Percentiles rank a stretch among this genome's conserved stretches.
These are phyloP conservation scores for Endocarpon pusillum DNA, from an alignment of 495 filamentous ascomycete species.

Conservation along the genomic window DNA sequence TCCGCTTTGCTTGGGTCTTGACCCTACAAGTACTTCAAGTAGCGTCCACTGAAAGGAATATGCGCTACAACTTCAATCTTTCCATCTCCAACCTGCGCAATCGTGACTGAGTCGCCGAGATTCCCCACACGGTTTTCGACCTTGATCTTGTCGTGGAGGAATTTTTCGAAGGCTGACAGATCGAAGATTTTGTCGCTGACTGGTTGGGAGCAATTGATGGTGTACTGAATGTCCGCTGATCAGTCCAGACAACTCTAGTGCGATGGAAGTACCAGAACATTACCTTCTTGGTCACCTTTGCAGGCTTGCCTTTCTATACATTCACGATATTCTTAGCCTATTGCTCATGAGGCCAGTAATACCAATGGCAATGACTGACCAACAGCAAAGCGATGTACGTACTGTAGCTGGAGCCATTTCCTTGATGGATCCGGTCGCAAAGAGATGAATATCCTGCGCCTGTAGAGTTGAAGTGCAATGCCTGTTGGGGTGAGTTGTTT, in stretches of 20 bases:
- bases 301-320: conserved; percentile 50
- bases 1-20: background rate
- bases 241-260: background rate
- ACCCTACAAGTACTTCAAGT: conserved; percentile 98
- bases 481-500: no score
- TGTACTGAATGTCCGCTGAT: conserved; percentile 41
- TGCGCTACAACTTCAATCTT: conserved; percentile 97
- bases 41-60: conserved; percentile 93
- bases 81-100: conserved; percentile 79
- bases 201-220: conserved; percentile 97
- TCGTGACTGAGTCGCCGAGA: conserved; percentile 83
- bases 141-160: conserved; percentile 99
- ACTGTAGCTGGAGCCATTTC: conserved; percentile 44
- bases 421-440: conserved; percentile 28
- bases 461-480: conserved; percentile 18
- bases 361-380: conserved; percentile 39
- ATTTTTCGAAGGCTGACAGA: conserved; percentile 93
- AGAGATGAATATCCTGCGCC: conserved; percentile 45
- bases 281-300: conserved; percentile 50
- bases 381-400: conserved; percentile 93
- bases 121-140: conserved; percentile 95
- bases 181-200: conserved; percentile 99
- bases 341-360: no score
- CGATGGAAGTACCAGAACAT: background rate
- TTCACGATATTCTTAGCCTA: conserved; percentile 68